A percentile compares a stretch with the other conserved stretches of the same genome.
Evolutionary conservation across 441 rosid species (phyloP).

Genomic region (Erodium trifolium): DNA sequence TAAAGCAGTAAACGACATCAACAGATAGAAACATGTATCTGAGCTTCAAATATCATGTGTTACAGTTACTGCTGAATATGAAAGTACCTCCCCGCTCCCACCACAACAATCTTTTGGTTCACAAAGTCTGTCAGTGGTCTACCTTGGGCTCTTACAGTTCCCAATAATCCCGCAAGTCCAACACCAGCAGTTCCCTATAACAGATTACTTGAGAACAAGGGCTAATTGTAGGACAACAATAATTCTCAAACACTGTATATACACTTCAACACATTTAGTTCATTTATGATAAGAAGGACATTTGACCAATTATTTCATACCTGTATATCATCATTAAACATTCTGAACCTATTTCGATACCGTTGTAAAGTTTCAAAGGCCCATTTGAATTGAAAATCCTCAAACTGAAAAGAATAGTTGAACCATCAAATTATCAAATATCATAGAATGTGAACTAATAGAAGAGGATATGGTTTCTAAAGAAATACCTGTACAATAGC

Average conservation of each 20-base stretch:
- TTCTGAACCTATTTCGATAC: conserved; percentile 77
- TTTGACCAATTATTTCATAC: conserved; percentile 29
- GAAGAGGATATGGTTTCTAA: conserved; percentile 17
- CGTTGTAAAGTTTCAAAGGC: conserved; percentile 90
- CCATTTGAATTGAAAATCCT: conserved; percentile 98
- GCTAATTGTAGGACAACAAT: conserved; percentile 12
- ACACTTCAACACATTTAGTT: neutral
- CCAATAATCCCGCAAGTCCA: conserved; percentile 95
- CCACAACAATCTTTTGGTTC: conserved; percentile 93
- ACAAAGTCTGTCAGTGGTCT: conserved; percentile 64
- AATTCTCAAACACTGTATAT: conserved; percentile 10
- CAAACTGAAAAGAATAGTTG: conserved; percentile 47
- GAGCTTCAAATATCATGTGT: neutral
- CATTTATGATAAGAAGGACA: conserved; percentile 17
- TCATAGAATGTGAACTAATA: conserved; percentile 17
- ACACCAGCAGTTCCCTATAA: conserved; percentile 98
- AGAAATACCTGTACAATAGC: conserved; percentile 80
- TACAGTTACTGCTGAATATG: conserved; percentile 4
- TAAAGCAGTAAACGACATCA: conserved; percentile 6
- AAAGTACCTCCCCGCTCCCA: conserved; percentile 95
- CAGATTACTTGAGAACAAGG: conserved; percentile 20
- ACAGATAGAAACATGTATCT: conserved; percentile 9
- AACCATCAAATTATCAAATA: conserved; percentile 23
- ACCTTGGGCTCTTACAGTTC: conserved; percentile 94
- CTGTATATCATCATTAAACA: conserved; percentile 99